Percentiles rank a stretch among this genome's conserved stretches.
Evolutionary conservation across 257 asterid genomes (phyloP).

Genomic region (Thymus quinquecostatus): DNA sequence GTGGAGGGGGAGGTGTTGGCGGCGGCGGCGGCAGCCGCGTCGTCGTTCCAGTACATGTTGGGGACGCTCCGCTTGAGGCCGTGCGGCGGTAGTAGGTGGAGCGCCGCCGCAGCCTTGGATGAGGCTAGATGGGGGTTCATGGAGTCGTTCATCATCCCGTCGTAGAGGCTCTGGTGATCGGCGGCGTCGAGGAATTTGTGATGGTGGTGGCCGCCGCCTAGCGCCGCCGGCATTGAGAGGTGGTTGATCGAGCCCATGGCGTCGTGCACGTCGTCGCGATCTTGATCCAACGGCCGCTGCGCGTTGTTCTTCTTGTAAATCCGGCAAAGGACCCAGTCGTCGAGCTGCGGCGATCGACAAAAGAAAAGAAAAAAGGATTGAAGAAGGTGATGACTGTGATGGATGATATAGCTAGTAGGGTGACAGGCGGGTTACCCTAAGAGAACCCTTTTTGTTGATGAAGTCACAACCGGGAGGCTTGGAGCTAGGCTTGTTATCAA

Average conservation of each 20-base stretch:
- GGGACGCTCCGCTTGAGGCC: constrained; percentile 43
- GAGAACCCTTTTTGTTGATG: constrained; percentile 59
- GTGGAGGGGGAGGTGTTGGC: constrained; percentile 40
- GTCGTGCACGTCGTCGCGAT: constrained; percentile 52
- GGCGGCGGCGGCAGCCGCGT: constrained; percentile 30
- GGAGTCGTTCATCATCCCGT: constrained; percentile 53
- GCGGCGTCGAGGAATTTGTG: constrained; percentile 41
- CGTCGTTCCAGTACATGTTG: constrained; percentile 57
- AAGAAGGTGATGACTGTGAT: not conserved
- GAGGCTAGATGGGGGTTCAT: constrained; percentile 37
- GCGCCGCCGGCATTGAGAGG: constrained; percentile 28
- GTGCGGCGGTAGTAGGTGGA: constrained; percentile 34
- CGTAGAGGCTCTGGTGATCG: constrained; percentile 42
- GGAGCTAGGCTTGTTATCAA: constrained; percentile 45
- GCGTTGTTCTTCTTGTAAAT: constrained; percentile 75
- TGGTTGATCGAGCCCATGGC: constrained; percentile 42
- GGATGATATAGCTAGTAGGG: not conserved
- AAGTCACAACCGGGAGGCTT: constrained; percentile 52
- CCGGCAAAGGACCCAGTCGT: constrained; percentile 85
- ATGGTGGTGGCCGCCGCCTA: constrained; percentile 32
- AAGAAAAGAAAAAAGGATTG: too few relatives aligned
- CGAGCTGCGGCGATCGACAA: constrained; percentile 47
- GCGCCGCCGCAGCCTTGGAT: constrained; percentile 19
- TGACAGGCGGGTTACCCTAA: constrained; percentile 51
- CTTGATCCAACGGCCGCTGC: constrained; percentile 64